Conservation (phyloP, 2,329 filamentous ascomycete species). For the Colletotrichum sp. region DNA sequence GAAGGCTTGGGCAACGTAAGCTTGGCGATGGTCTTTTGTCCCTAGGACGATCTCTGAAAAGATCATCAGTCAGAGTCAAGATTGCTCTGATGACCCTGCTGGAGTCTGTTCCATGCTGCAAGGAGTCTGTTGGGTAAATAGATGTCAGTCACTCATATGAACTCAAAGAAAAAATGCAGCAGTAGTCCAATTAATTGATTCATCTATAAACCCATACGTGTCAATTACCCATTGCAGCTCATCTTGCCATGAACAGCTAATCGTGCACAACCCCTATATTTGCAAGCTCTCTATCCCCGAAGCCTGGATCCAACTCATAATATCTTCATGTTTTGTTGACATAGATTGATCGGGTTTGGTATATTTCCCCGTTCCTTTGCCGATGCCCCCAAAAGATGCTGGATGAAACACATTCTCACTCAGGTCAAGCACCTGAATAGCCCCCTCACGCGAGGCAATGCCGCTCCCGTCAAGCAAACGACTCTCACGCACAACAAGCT, state of each 20-base stretch:
- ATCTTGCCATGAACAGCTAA: neutral
- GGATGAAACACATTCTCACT: neutral
- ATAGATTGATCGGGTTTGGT: neutral
- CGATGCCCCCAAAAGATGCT: neutral
- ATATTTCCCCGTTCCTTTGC: neutral
- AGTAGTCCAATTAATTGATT: neutral
- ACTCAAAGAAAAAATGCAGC: rapidly evolving
- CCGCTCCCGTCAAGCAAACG: neutral
- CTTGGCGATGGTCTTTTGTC: neutral
- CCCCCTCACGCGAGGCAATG: neutral
- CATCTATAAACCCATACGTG: neutral
- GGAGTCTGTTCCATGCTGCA: neutral
- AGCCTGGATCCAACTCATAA: neutral
- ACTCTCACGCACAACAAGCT: neutral
- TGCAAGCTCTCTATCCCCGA: neutral
- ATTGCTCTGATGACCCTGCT: neutral
- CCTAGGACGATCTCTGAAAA: neutral
- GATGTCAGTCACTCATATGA: neutral
- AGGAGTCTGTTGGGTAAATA: neutral
- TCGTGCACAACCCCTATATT: neutral
- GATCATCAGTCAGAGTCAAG: neutral
- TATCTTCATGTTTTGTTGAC: neutral
- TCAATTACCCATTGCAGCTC: neutral
- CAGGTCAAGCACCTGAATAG: neutral
- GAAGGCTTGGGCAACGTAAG: neutral